Conservation (phyloP, 345 rosid genomes). For the Eucalyptus caleyi region DNA sequence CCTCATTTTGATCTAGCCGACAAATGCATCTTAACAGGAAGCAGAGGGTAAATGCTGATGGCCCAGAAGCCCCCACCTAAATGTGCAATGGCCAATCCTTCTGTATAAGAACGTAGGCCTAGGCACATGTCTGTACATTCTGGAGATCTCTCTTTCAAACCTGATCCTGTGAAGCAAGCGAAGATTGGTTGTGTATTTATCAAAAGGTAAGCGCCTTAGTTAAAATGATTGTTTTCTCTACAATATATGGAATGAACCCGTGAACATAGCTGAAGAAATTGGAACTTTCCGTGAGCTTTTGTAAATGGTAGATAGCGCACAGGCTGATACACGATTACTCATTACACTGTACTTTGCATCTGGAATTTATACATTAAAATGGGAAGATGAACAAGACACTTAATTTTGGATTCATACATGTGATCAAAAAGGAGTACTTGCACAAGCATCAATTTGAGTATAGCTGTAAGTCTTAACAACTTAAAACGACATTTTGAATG, state of each 20-base stretch:
- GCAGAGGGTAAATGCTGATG: background rate
- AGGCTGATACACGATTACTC: background rate
- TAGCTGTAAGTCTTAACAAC: background rate
- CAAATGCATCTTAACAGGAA: background rate
- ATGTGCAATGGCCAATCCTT: background rate
- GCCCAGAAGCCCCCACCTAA: background rate
- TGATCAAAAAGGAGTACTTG: background rate
- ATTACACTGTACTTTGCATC: background rate
- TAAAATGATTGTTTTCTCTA: background rate
- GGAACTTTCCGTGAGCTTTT: background rate
- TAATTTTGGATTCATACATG: background rate
- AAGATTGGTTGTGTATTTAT: background rate
- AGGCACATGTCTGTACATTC: background rate
- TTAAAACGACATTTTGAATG: background rate
- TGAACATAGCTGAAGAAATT: background rate
- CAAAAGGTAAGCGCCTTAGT: background rate
- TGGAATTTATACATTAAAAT: background rate
- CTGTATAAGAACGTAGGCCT: background rate
- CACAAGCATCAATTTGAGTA: background rate
- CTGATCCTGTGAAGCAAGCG: background rate
- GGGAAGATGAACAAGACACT: background rate
- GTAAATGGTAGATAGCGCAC: background rate
- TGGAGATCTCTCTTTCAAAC: background rate
- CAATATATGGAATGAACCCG: background rate
- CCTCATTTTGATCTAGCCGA: background rate